Percentiles rank a stretch among this genome's conserved stretches.
These are phyloP conservation scores for Nothophoma quercina DNA, from an alignment of 2,329 filamentous ascomycete genomes.

Conservation along the genomic window DNA sequence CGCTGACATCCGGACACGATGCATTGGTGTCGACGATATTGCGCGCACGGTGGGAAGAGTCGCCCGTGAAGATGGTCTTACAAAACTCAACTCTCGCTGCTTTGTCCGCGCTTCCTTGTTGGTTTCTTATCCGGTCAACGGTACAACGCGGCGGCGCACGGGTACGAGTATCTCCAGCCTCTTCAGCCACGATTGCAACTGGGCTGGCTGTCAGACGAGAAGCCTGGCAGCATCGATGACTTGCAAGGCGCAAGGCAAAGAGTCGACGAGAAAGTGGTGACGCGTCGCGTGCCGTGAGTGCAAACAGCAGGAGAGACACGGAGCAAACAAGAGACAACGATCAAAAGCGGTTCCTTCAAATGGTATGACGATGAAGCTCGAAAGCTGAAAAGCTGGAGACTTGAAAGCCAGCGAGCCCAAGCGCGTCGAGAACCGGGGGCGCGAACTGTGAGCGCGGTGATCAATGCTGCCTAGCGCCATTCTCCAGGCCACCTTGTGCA, in stretches of 20 bases:
- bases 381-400: constrained; percentile 12
- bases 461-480: constrained; percentile 28
- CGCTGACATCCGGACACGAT: constrained; percentile 15
- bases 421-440: constrained; percentile 16
- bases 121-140: background rate
- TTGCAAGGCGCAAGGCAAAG: constrained; percentile 7
- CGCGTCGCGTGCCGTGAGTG: constrained; percentile 9
- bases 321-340: background rate
- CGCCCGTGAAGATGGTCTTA: background rate
- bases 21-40: constrained; percentile 2
- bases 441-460: constrained; percentile 31
- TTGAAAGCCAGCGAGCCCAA: constrained; percentile 11
- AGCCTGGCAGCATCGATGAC: constrained; percentile 21
- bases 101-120: background rate
- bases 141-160: constrained; percentile 11
- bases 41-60: constrained; percentile 8
- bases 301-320: background rate
- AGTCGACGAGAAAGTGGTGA: constrained; percentile 3
- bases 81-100: constrained; percentile 12
- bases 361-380: background rate
- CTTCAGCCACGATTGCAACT: constrained; percentile 23
- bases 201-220: constrained; percentile 30
- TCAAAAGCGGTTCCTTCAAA: background rate
- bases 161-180: constrained; percentile 24
- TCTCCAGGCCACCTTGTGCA: constrained; percentile 28